Evolutionary conservation across 1,284 basidiomycete genomes (phyloP), one percentile per base, ranked within the genome.

Genomic region (Fistulina hepatica): DNA sequence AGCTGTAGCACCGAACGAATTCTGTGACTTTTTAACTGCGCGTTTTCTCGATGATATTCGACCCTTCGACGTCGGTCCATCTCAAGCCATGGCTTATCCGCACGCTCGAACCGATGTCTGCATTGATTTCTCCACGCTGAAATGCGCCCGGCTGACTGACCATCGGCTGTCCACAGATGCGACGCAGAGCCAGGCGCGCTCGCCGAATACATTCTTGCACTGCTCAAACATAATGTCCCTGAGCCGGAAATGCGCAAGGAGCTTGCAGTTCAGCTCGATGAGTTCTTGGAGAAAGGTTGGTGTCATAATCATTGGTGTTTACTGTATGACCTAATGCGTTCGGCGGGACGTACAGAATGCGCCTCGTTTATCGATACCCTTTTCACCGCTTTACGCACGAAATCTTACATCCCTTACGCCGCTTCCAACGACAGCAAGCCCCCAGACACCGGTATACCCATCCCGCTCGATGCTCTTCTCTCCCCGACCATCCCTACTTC

Each of bases 141-240:
- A n/a, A n/a, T n/a, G n/a, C n/a, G n/a, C n/a, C 21, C 31, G n/a
- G 19, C 39, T 35, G 26, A 33, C 36, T 33, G 41, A 32, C 45
- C 23, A 26, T 19, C n/a, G 5, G 9, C 25, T 19, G 26, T 33
- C 39, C 40, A 19, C 53, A 95, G 91, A 67, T 95, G 90, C 56
- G 93, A 97, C 58, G 93, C 93, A 37, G 93, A 97, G 57, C 92
- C 93, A 17, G 80, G 82, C 22, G 90, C 93, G 15, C 76, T 97
- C 36, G 82, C 89, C 10, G 91, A 97, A 56, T 97, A 97, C 56
- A 83, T 97, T 48, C 73, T 95, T 34, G 93, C 93, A n/a, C 66
- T 97, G 37, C 65, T 97, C 41, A 91, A 91, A 55, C 89, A 94
- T 58, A 88, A 90, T 60, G 78, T 78, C 8, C 69, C 81, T 4